phyloP scores from a whole-genome alignment of 371 early-diverging fungal genomes.

The Mortierella sp. region DNA sequence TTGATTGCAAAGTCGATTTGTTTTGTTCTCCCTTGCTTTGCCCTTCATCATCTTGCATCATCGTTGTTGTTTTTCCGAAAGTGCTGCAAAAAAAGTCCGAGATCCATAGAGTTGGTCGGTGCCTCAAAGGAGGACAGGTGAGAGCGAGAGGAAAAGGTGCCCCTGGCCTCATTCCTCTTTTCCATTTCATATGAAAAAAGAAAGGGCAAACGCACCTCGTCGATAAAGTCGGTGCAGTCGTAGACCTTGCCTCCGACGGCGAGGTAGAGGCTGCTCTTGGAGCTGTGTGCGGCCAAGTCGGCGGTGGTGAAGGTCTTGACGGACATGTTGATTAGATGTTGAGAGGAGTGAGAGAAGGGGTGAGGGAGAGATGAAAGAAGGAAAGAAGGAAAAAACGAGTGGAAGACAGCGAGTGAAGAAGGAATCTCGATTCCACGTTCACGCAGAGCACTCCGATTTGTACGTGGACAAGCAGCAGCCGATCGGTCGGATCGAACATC shows the following conservation, averaged over 20 bases:
- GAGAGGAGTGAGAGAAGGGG: constrained; percentile 4
- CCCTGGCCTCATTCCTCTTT: not conserved
- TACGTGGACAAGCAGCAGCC: not conserved
- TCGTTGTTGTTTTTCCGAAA: not conserved
- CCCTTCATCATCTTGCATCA: not conserved
- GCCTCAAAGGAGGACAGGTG: not conserved
- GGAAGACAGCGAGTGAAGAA: not conserved
- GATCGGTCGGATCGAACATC: constrained; percentile 7
- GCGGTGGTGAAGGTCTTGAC: constrained; percentile 64
- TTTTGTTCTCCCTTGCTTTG: not conserved
- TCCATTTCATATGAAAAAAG: not conserved
- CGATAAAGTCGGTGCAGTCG: constrained; percentile 84
- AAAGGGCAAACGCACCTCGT: constrained; percentile 63
- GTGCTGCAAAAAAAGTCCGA: not conserved
- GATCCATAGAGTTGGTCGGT: constrained; percentile 11
- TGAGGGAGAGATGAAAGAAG: constrained; percentile 4
- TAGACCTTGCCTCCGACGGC: constrained; percentile 87
- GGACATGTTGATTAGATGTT: constrained; percentile 39
- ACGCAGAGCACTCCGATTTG: not conserved
- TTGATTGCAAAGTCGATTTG: not conserved
- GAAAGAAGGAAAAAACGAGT: not conserved
- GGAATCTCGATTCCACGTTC: constrained; percentile 7
- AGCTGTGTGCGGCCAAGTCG: constrained; percentile 74
- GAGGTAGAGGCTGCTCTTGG: constrained; percentile 74
- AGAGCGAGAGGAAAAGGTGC: not conserved